Percentiles rank a stretch among this genome's conserved stretches.
These are phyloP conservation scores for Parathielavia appendiculata DNA, from an alignment of 495 filamentous ascomycete genomes.

Conservation along the genomic window DNA sequence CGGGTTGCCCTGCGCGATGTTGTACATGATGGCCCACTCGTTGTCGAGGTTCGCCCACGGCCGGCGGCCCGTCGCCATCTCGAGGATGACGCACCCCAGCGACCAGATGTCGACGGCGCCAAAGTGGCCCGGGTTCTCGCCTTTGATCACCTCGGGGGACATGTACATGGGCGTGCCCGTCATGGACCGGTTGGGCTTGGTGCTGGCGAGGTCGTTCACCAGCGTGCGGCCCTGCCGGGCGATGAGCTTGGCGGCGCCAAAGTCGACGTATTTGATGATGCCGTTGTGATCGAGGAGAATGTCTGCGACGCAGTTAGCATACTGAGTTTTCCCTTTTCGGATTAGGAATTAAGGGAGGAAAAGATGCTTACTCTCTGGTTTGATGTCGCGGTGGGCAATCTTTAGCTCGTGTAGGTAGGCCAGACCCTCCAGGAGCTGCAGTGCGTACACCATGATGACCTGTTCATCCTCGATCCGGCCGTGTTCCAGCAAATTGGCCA, in stretches of 20 bases:
- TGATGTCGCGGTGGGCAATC: slow-evolving; percentile 96
- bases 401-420: slow-evolving; percentile 86
- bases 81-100: slow-evolving; percentile 90
- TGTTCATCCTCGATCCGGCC: slow-evolving; percentile 97
- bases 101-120: slow-evolving; percentile 98
- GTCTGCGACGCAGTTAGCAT: slow-evolving; percentile 43
- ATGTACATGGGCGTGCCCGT: slow-evolving; percentile 99
- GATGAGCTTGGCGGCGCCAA: slow-evolving; percentile 96
- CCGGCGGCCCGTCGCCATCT: slow-evolving; percentile 93
- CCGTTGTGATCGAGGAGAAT: slow-evolving; percentile 97
- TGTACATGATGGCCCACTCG: slow-evolving; percentile 99
- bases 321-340: no score
- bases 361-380: slow-evolving; percentile 75
- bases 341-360: not conserved
- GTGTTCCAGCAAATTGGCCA: slow-evolving; percentile 88
- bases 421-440: slow-evolving; percentile 92
- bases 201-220: slow-evolving; percentile 52
- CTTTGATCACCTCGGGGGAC: slow-evolving; percentile 97
- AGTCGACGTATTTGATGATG: slow-evolving; percentile 98
- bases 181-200: slow-evolving; percentile 82
- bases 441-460: slow-evolving; percentile 94
- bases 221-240: slow-evolving; percentile 89
- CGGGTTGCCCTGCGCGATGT: slow-evolving; percentile 93
- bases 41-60: slow-evolving; percentile 98
- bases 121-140: slow-evolving; percentile 63